Base-by-base conservation (phyloP, 306 rosid species). In the Cicer yamashitae region DNA sequence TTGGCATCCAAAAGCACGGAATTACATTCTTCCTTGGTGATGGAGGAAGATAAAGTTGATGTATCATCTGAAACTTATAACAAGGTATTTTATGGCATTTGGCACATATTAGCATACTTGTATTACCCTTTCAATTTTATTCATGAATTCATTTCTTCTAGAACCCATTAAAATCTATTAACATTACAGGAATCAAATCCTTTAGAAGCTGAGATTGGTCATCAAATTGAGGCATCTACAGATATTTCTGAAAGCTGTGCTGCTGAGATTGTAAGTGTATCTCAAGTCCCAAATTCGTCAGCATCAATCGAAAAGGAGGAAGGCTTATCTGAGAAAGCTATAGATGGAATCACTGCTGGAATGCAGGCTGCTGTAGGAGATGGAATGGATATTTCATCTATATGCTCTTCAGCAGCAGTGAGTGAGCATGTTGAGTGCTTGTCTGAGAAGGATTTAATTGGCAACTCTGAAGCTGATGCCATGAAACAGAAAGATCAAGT, bases 11-110 rank as follows among this genome's bases (percentile, higher is more conserved):
- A 46, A 74, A 77, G 38, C 38, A 10, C 45, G 18, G 75, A 63
- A 54, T 47, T 41, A 12, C 46, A 66, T 71, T 58, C 82, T 79
- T 68, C 76, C 51, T 62, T 46, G 8, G 63, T 6, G 41, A 18
- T 67, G 80, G 81, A 72, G 63, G 71, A 73, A 68, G 80, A 73
- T 53, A 77, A 77, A 75, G 68, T 40, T 67, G 81, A 73, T 77
- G 73, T 13, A 61, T 50, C 81, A 15, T 57, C 18, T 41, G 74
- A 73, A 43, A 73, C 48, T 66, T 44, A 43, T 57, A 67, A 50
- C 5, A 13, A 76, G 87, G 87, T 84, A 84, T 47, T 47, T 15
- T 7, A 8, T 76, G 79, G 2, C 9, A 46, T 70, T 70, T 38
- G 46, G 57, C 44, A 58, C 48, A 58, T 47, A 25, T 57, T 48